Evolutionary conservation across 495 filamentous ascomycete genomes (phyloP), one percentile per base, ranked within the genome.

Genomic region (Darksidea phi): DNA sequence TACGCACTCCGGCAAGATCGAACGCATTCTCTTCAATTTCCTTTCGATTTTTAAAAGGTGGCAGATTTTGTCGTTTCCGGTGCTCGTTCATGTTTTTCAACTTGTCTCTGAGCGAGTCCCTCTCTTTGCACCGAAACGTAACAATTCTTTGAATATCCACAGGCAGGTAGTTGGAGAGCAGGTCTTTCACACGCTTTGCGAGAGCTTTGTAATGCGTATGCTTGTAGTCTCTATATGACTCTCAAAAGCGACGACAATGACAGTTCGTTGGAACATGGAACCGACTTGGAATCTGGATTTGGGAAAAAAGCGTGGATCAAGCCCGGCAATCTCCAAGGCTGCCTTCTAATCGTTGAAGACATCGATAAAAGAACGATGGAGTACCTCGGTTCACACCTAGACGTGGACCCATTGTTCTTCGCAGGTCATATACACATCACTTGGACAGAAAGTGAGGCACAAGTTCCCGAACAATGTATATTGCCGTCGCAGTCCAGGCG

Each of bases 361-460:
- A 55, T 64, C 13, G 54, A 46, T 5, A 50, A 34, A 48, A 41
- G 54, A 1, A 21, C 59, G 2, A 48, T 67, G 25, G 65, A 63
- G 18, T 13, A 54, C 18, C 23, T 63, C 1, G 65, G 60, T 13
- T 56, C 48, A 7, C 17, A 2, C 0, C 18, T 64, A 11, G 25
- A 60, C 2, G 54, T 64, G 1, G 54, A 67, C 38, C 65, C 65
- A 11, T 15, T 64, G 7, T 67, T 67, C 55, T 63, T 67, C 43
- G 55, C 61, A 26, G 26, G 41, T 17, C 61, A 65, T 24, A 7
- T 65, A 7, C 48, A 65, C 24, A 37, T 25, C 6, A 36, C 24
- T 11, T 50, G 53, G 54, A 53, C 12, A 15, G 32, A 34, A 5
- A n/a, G 26, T 13, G 45, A 45, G 17, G 10, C 46, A 1, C 61